These are phyloP conservation scores for Lasiodiplodia citricola DNA, from an alignment of 2,329 filamentous ascomycete genomes.

Conservation along the genomic window DNA sequence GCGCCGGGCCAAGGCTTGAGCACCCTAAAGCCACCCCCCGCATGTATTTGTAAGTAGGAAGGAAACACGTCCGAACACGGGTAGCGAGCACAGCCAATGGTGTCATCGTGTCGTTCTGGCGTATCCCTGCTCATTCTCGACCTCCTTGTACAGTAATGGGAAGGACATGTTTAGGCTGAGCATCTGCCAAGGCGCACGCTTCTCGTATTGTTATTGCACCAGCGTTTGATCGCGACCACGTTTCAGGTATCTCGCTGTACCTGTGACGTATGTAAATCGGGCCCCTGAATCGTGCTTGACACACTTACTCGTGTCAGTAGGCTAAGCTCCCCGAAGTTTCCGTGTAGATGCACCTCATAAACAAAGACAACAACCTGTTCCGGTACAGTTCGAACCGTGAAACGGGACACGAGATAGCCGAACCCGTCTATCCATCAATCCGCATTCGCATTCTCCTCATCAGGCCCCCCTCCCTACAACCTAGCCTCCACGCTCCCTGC, in stretches of 20 bases:
- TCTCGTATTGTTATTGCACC: conserved; percentile 12
- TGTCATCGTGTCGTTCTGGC: background rate
- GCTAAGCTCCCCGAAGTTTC: background rate
- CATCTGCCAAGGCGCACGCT: background rate
- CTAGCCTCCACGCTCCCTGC: background rate
- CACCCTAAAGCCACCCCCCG: no score
- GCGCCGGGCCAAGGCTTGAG: background rate
- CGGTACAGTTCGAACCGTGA: background rate
- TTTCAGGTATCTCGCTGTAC: background rate
- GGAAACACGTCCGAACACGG: background rate
- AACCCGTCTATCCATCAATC: no score
- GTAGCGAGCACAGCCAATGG: background rate
- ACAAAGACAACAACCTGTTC: background rate
- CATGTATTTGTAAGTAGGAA: background rate
- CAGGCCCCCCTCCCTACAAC: background rate
- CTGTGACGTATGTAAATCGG: background rate
- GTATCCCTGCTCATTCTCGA: background rate
- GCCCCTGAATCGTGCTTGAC: background rate
- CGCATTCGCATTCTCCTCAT: no score
- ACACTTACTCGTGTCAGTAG: background rate
- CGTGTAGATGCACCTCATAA: background rate
- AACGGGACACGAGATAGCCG: no score
- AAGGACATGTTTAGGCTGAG: background rate
- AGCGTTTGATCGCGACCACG: background rate
- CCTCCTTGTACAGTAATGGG: background rate